Conservation (phyloP, 2,329 filamentous ascomycete species). For the Hymenoscyphus fraxineus region DNA sequence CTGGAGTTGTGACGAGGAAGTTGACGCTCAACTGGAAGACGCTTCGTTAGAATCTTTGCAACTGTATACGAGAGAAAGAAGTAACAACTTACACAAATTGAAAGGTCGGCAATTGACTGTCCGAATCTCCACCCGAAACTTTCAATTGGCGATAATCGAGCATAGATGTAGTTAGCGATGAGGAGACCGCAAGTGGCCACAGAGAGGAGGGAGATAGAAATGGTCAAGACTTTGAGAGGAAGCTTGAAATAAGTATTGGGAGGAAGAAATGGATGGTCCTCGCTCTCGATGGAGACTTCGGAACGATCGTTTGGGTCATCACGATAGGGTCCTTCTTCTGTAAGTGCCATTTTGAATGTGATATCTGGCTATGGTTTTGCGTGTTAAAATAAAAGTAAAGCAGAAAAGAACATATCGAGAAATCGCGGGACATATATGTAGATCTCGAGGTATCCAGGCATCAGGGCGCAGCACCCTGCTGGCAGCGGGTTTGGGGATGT, state of each 20-base stretch:
- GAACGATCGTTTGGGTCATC: background rate
- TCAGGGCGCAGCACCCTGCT: background rate
- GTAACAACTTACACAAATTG: constrained; percentile 10
- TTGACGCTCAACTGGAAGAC: constrained; percentile 10
- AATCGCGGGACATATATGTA: background rate
- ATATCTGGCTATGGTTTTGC: background rate
- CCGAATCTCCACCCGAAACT: background rate
- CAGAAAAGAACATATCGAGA: background rate
- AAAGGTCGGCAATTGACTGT: constrained; percentile 5
- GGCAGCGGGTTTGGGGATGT: background rate
- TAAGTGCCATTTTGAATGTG: background rate
- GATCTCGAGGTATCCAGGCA: background rate
- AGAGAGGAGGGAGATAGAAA: constrained; percentile 8
- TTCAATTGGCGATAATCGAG: background rate
- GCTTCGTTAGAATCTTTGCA: background rate
- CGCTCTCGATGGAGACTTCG: background rate
- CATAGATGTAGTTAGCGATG: constrained; percentile 6
- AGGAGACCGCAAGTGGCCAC: constrained; percentile 7
- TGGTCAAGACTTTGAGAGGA: constrained; percentile 11
- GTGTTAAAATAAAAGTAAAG: background rate
- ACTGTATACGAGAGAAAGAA: background rate
- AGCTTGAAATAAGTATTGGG: constrained; percentile 14
- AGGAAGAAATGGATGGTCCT: background rate
- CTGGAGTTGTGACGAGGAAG: constrained; percentile 11
- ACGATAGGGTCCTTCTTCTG: background rate